A percentile compares a stretch with the other conserved stretches of the same genome.
phyloP scores from a whole-genome alignment of 2,329 filamentous ascomycete genomes.

The Gnomoniopsis sp. region DNA sequence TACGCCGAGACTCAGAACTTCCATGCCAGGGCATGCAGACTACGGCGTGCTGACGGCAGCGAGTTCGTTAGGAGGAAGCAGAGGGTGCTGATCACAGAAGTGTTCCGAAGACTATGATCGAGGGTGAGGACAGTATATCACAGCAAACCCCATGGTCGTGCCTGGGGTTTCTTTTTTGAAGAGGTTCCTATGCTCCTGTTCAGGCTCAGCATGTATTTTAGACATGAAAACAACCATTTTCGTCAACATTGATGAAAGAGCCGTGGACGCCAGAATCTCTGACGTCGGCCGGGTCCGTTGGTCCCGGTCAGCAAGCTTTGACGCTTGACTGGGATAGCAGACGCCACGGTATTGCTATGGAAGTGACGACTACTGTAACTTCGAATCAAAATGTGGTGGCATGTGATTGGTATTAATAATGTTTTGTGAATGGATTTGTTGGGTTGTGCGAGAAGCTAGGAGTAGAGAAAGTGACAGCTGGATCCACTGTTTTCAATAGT shows the following conservation, averaged over 20 bases:
- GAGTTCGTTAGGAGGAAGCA: background rate
- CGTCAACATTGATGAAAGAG: background rate
- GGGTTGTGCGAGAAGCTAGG: background rate
- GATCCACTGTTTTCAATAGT: background rate
- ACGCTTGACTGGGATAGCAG: background rate
- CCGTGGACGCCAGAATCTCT: background rate
- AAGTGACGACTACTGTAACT: background rate
- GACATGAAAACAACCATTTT: no score
- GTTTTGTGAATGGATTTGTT: background rate
- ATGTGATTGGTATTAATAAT: background rate
- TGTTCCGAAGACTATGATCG: no score
- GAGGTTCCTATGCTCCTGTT: no score
- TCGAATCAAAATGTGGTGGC: background rate
- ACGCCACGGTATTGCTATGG: slow-evolving; percentile 6
- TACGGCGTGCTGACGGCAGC: no score
- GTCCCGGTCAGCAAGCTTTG: slow-evolving; percentile 1
- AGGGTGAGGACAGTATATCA: background rate
- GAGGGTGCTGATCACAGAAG: no score
- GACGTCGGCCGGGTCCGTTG: slow-evolving; percentile 14
- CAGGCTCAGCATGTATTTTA: no score
- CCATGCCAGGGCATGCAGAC: no score
- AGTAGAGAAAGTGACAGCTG: background rate
- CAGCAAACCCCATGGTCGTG: background rate
- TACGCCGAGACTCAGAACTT: background rate
- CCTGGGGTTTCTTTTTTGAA: no score